phyloP scores from a whole-genome alignment of 768 basidiomycete genomes.

The Kwoniella bestiolae region DNA sequence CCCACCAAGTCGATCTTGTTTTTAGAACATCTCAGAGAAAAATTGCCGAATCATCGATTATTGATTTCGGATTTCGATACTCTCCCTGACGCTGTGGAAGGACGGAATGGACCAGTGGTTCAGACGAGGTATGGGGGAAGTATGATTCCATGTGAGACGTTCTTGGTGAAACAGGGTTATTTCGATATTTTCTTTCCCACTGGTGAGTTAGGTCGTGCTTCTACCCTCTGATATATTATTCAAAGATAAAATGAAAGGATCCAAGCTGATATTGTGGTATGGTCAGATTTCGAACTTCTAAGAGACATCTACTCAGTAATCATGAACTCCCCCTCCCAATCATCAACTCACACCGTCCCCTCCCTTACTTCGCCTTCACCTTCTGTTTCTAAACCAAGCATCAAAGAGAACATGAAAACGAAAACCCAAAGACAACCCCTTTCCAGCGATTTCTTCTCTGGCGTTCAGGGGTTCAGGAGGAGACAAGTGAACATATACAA shows the following conservation, averaged over 20 bases:
- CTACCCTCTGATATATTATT: no score
- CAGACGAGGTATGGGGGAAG: slow-evolving; percentile 85
- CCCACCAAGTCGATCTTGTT: slow-evolving; percentile 88
- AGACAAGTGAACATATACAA: slow-evolving; percentile 78
- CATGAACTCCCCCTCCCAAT: slow-evolving; percentile 59
- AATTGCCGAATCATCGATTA: slow-evolving; percentile 92
- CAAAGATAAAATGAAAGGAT: not conserved
- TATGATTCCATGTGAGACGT: slow-evolving; percentile 85
- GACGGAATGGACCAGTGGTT: slow-evolving; percentile 83
- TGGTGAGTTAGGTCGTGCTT: slow-evolving; percentile 37
- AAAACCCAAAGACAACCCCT: slow-evolving; percentile 11
- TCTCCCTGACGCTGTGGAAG: slow-evolving; percentile 81
- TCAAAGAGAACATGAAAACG: slow-evolving; percentile 46
- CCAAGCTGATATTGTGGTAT: not conserved
- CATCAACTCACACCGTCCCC: slow-evolving; percentile 50
- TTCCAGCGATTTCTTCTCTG: slow-evolving; percentile 60
- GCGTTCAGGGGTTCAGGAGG: slow-evolving; percentile 76
- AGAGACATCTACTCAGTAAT: slow-evolving; percentile 88
- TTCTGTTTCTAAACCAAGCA: slow-evolving; percentile 63
- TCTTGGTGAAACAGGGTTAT: slow-evolving; percentile 91
- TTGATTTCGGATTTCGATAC: slow-evolving; percentile 90
- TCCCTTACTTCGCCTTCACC: slow-evolving; percentile 48
- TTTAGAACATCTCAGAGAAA: slow-evolving; percentile 74
- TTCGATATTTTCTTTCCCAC: slow-evolving; percentile 99
- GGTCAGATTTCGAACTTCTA: slow-evolving; percentile 70